Conservation (phyloP, 2,329 filamentous ascomycete species). For the Penicillium sp. region DNA sequence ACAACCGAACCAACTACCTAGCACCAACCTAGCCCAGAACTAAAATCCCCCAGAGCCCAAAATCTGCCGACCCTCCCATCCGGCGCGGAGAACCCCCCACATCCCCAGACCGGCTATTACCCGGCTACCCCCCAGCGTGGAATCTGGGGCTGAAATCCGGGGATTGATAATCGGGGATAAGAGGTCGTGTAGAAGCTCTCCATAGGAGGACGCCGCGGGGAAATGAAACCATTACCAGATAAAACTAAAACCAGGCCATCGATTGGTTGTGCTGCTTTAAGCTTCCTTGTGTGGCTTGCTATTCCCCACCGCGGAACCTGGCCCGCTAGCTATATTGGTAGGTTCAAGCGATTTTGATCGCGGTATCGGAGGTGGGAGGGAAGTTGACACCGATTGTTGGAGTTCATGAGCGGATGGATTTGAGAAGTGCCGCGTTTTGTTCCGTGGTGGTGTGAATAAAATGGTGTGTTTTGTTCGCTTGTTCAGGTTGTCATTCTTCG, state of each 20-base stretch:
- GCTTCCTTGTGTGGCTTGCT: neutral
- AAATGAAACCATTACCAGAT: neutral
- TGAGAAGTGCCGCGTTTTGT: neutral
- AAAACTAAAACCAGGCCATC: neutral
- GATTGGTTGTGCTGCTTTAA: conserved; percentile 9
- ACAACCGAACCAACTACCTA: neutral
- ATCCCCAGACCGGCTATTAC: conserved; percentile 1
- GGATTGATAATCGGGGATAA: neutral
- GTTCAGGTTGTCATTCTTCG: neutral
- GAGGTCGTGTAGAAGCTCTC: too few relatives aligned
- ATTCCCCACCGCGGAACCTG: conserved; percentile 20
- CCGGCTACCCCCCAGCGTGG: neutral
- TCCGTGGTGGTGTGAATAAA: neutral
- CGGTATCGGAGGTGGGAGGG: neutral
- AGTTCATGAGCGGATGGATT: neutral
- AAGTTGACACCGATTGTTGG: neutral
- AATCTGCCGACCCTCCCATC: conserved; percentile 9
- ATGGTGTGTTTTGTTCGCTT: neutral
- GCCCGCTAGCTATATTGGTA: conserved; percentile 9
- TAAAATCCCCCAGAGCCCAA: neutral
- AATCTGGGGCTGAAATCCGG: neutral
- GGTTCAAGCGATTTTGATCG: conserved; percentile 10
- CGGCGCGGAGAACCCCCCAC: conserved; percentile 5
- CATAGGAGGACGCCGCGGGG: too few relatives aligned
- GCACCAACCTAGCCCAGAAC: neutral